Base-by-base conservation (phyloP, 768 basidiomycete genomes). In the Trametes gibbosa region DNA sequence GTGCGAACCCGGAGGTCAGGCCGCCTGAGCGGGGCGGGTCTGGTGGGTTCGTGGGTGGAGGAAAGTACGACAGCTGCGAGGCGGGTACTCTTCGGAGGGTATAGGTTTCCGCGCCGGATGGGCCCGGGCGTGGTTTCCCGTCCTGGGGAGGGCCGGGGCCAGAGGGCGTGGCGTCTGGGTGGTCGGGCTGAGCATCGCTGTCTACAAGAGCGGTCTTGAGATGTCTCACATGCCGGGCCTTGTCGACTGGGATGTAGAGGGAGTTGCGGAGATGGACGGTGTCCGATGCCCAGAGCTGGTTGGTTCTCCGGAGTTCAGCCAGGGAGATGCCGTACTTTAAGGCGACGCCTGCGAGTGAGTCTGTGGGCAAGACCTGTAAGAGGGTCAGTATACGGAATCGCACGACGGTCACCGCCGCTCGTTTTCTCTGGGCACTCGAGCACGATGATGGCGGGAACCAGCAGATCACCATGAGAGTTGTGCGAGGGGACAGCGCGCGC, bases 221-320 rank as follows among this genome's bases (percentile, higher is more conserved):
- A 53, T 79, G 75, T 42, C 70, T 76, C 46, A 79, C 74, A 23
- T 79, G 79, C 29, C 79, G 75, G 23, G 84, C 78, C 61, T 79
- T 78, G 50, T 87, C 83, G 35, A 87, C 67, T 0, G 95, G 94
- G 56, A 98, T 87, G 66, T 90, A 86, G 35, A 97, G 83, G 6
- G 84, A 78, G 46, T 85, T 85, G 27, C 95, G 89, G 34, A 95
- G 81, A 73, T 96, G 92, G 46, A 99, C 90, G 1, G 92, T 82
- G 70, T 98, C 97, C 7, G 91, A 89, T 6, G 92, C 72, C 97
- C 97, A 99, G 8, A 99, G 77, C 63, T 95, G 92, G 72, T 99
- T 99, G 48, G 87, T 86, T 65, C 86, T 81, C 48, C 95, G 87
- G 13, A 99, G 81, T 14, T 89, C 87, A 25, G 91, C 81, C 53